Percentiles rank a stretch among this genome's conserved stretches.
These are phyloP conservation scores for Earliella scabrosa DNA, from an alignment of 1,284 basidiomycete genomes.

Conservation along the genomic window DNA sequence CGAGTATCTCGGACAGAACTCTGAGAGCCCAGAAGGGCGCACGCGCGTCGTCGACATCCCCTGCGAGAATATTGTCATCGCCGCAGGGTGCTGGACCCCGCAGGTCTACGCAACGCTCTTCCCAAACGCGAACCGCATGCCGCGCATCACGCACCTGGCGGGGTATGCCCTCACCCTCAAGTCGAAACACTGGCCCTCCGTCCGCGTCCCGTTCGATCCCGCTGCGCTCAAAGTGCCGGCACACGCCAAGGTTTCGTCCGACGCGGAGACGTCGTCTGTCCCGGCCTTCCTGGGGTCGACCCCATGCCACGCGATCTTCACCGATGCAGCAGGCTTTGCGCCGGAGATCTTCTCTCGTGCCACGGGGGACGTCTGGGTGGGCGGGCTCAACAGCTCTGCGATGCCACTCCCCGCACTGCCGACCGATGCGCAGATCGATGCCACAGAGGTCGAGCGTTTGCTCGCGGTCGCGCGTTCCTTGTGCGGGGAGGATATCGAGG, in stretches of 20 bases:
- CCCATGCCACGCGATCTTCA: constrained; percentile 39
- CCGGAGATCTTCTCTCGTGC: constrained; percentile 42
- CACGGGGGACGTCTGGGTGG: constrained; percentile 40
- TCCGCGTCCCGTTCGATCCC: constrained; percentile 1
- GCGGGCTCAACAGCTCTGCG: constrained; percentile 38
- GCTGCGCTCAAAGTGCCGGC: constrained; percentile 5
- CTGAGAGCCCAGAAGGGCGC: constrained; percentile 12
- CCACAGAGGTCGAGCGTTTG: constrained; percentile 27
- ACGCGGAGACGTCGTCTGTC: constrained; percentile 1
- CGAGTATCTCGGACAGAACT: constrained; percentile 26
- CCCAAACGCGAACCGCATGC: constrained; percentile 39
- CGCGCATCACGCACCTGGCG: constrained; percentile 36
- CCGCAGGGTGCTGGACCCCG: constrained; percentile 71
- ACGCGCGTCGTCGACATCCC: constrained; percentile 34
- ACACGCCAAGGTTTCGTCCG: background rate
- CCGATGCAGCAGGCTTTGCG: constrained; percentile 36
- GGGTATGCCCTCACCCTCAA: constrained; percentile 37
- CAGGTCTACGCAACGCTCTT: constrained; percentile 52
- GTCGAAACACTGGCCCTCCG: constrained; percentile 34
- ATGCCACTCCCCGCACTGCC: constrained; percentile 35
- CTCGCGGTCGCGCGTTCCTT: constrained; percentile 28
- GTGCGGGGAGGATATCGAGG: constrained; percentile 31
- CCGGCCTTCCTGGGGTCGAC: constrained; percentile 5
- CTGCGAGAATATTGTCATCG: constrained; percentile 52
- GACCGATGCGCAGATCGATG: constrained; percentile 23